phyloP scores from a whole-genome alignment of 1,139 yeast species.

The Lodderomyces margitis region DNA sequence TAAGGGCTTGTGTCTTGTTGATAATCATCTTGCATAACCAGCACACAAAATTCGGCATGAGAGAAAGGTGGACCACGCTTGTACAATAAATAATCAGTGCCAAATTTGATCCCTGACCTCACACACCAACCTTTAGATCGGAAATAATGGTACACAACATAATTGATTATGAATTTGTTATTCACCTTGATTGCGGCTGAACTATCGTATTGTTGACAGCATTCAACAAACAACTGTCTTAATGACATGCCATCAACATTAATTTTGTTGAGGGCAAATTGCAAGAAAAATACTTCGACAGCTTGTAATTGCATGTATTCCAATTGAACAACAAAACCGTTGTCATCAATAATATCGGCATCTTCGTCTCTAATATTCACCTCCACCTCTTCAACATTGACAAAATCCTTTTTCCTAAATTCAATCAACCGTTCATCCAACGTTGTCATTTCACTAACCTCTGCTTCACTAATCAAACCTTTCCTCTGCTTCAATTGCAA shows the following conservation, averaged over 20 bases:
- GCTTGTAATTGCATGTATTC: constrained; percentile 77
- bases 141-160: constrained; percentile 81
- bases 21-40: constrained; percentile 43
- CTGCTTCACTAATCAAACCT: constrained; percentile 24
- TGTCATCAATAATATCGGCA: constrained; percentile 25
- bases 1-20: constrained; percentile 11
- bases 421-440: constrained; percentile 26
- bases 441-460: constrained; percentile 25
- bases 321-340: constrained; percentile 36
- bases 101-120: constrained; percentile 87
- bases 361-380: constrained; percentile 11
- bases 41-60: constrained; percentile 83
- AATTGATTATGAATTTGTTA: constrained; percentile 49
- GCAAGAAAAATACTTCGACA: constrained; percentile 70
- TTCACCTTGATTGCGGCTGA: constrained; percentile 20
- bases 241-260: constrained; percentile 18
- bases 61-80: constrained; percentile 92
- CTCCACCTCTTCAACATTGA: constrained; percentile 10
- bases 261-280: constrained; percentile 47
- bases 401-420: constrained; percentile 18
- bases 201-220: constrained; percentile 16
- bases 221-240: constrained; percentile 27
- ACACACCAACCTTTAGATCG: constrained; percentile 95
- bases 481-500: constrained; percentile 31
- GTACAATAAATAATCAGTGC: constrained; percentile 77